Percentiles rank a stretch among this genome's conserved stretches.
Conservation (phyloP, 805 yeast genomes). For the Pichia deserticola region DNA sequence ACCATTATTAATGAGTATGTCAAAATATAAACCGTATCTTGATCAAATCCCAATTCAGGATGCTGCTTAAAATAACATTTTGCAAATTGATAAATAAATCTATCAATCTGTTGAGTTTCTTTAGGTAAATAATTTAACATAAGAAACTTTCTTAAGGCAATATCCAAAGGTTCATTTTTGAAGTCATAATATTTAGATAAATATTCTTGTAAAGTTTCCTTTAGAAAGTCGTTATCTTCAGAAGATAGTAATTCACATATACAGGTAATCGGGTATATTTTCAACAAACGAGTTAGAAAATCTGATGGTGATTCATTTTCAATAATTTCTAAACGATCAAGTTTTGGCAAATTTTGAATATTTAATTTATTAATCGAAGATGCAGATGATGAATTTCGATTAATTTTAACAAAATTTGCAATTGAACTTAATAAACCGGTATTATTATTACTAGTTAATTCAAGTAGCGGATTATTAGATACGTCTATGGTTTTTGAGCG, state of each 20-base stretch:
- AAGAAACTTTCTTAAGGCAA: constrained; percentile 54
- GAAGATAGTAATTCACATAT: constrained; percentile 25
- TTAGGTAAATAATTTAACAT: constrained; percentile 54
- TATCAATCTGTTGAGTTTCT: constrained; percentile 72
- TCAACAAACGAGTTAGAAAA: constrained; percentile 27
- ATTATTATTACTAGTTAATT: constrained; percentile 7
- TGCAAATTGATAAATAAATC: constrained; percentile 54
- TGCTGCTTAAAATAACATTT: constrained; percentile 40
- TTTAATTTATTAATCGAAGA: neutral
- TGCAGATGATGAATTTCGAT: constrained; percentile 9
- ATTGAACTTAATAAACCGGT: constrained; percentile 25
- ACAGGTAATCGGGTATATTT: constrained; percentile 19
- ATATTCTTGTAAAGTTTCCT: constrained; percentile 17
- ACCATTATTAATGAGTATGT: constrained; percentile 61
- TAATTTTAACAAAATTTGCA: constrained; percentile 23
- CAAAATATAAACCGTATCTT: constrained; percentile 54
- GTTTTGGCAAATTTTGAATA: neutral
- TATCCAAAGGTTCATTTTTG: constrained; percentile 50
- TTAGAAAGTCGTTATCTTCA: constrained; percentile 25
- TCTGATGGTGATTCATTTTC: constrained; percentile 25
- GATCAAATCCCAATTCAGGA: constrained; percentile 28
- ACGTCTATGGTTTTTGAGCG: constrained; percentile 29
- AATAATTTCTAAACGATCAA: neutral
- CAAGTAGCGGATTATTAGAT: constrained; percentile 14
- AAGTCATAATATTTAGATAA: constrained; percentile 40